A percentile compares a stretch with the other conserved stretches of the same genome.
Conservation (phyloP, 2,329 filamentous ascomycete species). For the Neoscytalidium dimidiatum region DNA sequence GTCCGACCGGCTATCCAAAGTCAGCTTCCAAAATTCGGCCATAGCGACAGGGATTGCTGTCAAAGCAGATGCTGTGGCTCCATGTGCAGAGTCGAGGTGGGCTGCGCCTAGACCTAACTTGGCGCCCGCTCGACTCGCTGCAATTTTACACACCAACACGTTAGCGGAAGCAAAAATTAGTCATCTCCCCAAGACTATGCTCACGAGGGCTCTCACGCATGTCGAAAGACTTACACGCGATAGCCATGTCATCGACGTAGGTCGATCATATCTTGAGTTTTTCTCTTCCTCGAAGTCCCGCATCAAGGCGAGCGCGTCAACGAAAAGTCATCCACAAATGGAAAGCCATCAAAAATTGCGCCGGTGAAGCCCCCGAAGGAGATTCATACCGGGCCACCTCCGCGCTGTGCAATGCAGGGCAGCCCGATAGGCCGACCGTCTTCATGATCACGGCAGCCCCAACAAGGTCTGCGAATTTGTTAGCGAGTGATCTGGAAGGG, state of each 20-base stretch:
- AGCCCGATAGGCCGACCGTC: slow-evolving; percentile 27
- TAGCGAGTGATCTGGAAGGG: too few species aligned
- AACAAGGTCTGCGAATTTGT: too few species aligned
- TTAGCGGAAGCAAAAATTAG: too few species aligned
- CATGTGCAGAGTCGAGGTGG: too few species aligned
- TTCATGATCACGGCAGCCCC: slow-evolving; percentile 30
- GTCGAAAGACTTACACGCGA: neutral
- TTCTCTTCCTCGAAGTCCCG: slow-evolving; percentile 9
- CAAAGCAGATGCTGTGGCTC: too few species aligned
- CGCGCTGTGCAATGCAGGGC: slow-evolving; percentile 40
- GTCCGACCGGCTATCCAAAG: too few species aligned
- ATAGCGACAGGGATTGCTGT: too few species aligned
- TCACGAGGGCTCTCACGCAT: neutral
- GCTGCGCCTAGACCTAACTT: too few species aligned
- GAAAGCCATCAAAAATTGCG: slow-evolving; percentile 25
- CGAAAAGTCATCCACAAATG: neutral
- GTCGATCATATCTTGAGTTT: neutral
- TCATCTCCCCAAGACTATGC: too few species aligned
- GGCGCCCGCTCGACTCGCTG: too few species aligned
- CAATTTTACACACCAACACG: too few species aligned
- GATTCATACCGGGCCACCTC: slow-evolving; percentile 31
- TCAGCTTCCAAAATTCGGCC: too few species aligned
- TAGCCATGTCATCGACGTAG: neutral
- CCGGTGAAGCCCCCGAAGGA: slow-evolving; percentile 36
- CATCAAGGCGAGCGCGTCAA: slow-evolving; percentile 14